Percentiles rank a stretch among this genome's conserved stretches.
Evolutionary conservation across 2,329 filamentous ascomycete species (phyloP).

Genomic region (Monilinia vaccinii-corymbosi): DNA sequence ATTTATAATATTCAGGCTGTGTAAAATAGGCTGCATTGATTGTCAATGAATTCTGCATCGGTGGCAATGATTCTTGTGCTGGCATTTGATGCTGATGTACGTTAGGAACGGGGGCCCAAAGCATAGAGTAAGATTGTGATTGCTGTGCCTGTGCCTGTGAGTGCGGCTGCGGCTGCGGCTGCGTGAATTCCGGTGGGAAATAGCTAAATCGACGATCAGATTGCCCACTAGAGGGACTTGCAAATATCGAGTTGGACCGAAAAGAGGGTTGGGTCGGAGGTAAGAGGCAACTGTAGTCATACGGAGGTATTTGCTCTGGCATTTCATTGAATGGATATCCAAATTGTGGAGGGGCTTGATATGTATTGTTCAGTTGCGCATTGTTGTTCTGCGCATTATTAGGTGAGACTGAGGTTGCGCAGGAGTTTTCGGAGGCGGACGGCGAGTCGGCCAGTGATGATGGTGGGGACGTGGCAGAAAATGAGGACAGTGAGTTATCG

Average conservation of each 20-base stretch:
- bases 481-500: conserved; percentile 37
- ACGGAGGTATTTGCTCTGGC: conserved; percentile 35
- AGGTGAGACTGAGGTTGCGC: conserved; percentile 29
- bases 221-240: conserved; percentile 44
- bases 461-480: conserved; percentile 36
- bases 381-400: conserved; percentile 32
- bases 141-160: conserved; percentile 19
- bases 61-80: conserved; percentile 11
- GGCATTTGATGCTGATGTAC: conserved; percentile 11
- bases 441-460: conserved; percentile 37
- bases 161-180: conserved; percentile 22
- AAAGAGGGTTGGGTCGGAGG: conserved; percentile 40
- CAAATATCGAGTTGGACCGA: conserved; percentile 58
- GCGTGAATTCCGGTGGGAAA: conserved; percentile 47
- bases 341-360: conserved; percentile 41
- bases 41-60: conserved; percentile 16
- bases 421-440: conserved; percentile 34
- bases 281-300: conserved; percentile 19
- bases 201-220: conserved; percentile 53
- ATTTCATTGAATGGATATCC: conserved; percentile 49
- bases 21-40: conserved; percentile 25
- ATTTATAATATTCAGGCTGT: conserved; percentile 24
- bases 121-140: conserved; percentile 22
- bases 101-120: conserved; percentile 22
- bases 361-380: conserved; percentile 7